phyloP scores from a whole-genome alignment of 495 filamentous ascomycete species.

The Penicillium paradoxum region DNA sequence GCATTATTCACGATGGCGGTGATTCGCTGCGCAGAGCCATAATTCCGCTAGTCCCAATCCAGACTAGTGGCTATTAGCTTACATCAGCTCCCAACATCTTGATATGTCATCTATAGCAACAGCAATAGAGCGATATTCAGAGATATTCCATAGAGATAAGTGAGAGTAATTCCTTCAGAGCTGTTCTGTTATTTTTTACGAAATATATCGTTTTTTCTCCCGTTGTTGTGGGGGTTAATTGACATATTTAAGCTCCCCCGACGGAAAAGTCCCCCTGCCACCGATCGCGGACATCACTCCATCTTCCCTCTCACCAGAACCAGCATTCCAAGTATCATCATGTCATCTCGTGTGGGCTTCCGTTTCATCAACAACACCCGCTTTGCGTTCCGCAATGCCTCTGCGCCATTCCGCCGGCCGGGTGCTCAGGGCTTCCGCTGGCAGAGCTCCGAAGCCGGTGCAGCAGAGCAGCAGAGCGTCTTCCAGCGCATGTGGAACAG shows the following conservation, averaged over 20 bases:
- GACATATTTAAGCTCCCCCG: background rate
- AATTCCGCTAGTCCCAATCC: conserved; percentile 14
- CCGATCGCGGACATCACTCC: conserved; percentile 23
- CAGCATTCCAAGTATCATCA: conserved; percentile 26
- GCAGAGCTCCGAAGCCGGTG: conserved; percentile 57
- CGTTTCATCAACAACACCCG: conserved; percentile 48
- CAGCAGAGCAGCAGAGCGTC: conserved; percentile 51
- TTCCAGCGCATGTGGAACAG: conserved; percentile 79
- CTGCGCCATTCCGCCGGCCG: conserved; percentile 48
- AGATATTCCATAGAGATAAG: background rate
- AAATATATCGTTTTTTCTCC: background rate
- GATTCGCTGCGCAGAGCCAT: conserved; percentile 23
- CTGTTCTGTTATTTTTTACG: background rate
- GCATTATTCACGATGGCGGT: conserved; percentile 25
- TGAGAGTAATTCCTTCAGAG: background rate
- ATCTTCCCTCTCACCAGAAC: conserved; percentile 17
- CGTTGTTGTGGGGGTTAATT: conserved; percentile 7
- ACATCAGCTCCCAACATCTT: conserved; percentile 31
- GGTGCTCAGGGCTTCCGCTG: conserved; percentile 56
- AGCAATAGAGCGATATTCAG: background rate
- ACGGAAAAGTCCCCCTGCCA: conserved; percentile 22
- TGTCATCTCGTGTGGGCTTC: conserved; percentile 46
- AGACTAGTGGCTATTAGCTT: conserved; percentile 21
- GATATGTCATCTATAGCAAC: conserved; percentile 4
- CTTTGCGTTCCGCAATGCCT: conserved; percentile 49